phyloP scores from a whole-genome alignment of 805 yeast genomes.

The Lachancea dasiensis region DNA sequence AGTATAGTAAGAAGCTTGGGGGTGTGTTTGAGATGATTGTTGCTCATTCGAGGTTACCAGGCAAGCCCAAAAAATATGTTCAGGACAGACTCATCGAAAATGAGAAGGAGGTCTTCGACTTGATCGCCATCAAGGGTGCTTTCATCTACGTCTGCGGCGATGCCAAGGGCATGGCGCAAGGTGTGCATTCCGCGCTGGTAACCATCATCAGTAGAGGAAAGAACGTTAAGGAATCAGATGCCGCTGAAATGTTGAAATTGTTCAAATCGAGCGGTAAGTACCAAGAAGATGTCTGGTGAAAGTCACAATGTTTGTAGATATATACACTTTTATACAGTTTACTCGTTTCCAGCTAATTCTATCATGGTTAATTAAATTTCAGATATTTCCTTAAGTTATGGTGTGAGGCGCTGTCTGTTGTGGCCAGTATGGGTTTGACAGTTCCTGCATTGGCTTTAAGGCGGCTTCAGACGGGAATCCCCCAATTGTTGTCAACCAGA shows the following conservation, averaged over 20 bases:
- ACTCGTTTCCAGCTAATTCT: not conserved
- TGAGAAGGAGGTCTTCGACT: conserved; percentile 35
- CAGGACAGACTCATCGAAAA: conserved; percentile 67
- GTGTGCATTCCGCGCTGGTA: conserved; percentile 67
- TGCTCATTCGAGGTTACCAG: conserved; percentile 77
- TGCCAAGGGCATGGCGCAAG: conserved; percentile 93
- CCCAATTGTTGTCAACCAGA: no score
- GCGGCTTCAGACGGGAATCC: no score
- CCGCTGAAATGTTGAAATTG: conserved; percentile 69
- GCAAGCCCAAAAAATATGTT: conserved; percentile 63
- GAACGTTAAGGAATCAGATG: conserved; percentile 58
- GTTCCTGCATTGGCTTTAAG: no score
- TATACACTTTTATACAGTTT: conserved; percentile 1
- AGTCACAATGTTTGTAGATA: not conserved
- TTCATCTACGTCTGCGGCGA: conserved; percentile 95
- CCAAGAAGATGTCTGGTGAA: conserved; percentile 96
- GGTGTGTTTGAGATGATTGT: conserved; percentile 61
- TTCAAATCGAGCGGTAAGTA: conserved; percentile 80
- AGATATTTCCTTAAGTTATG: no score
- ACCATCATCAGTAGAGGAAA: conserved; percentile 59
- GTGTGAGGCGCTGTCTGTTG: no score
- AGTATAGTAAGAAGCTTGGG: conserved; percentile 56
- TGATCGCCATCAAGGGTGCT: conserved; percentile 67
- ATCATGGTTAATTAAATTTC: no score
- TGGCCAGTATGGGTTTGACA: no score